Percentiles rank a stretch among this genome's conserved stretches.
phyloP scores from a whole-genome alignment of 2,329 filamentous ascomycete species.

The Diaporthe capsici region DNA sequence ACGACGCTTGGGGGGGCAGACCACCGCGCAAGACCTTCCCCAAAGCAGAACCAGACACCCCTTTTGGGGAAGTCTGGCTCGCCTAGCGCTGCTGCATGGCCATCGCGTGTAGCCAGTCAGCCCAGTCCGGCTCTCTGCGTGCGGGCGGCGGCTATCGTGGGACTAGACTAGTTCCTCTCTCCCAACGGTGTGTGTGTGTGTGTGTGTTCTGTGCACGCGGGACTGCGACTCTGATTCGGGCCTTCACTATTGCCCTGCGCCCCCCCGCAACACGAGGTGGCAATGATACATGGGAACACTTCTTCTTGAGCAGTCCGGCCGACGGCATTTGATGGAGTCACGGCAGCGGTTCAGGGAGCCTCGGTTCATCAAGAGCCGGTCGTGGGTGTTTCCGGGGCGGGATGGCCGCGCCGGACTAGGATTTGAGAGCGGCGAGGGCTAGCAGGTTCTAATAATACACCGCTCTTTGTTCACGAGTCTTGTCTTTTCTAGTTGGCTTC shows the following conservation, averaged over 20 bases:
- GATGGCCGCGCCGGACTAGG: neutral
- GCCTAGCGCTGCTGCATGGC: neutral
- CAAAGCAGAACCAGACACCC: neutral
- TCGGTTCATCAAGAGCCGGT: neutral
- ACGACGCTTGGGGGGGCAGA: neutral
- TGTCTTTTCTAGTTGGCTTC: neutral
- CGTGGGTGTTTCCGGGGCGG: neutral
- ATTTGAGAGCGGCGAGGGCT: neutral
- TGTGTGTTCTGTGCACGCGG: slow-evolving; percentile 18
- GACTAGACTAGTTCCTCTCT: neutral
- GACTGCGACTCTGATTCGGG: slow-evolving; percentile 9
- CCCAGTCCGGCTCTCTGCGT: neutral
- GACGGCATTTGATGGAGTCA: slow-evolving; percentile 5
- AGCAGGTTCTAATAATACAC: slow-evolving; percentile 21
- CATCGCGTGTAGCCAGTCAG: neutral
- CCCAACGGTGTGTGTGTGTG: neutral
- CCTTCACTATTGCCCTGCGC: neutral
- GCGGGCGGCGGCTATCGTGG: slow-evolving; percentile 24
- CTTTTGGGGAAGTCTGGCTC: slow-evolving; percentile 18
- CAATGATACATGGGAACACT: neutral
- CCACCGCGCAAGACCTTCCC: neutral
- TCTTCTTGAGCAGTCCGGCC: neutral
- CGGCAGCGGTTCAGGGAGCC: neutral
- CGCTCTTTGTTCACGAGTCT: slow-evolving; percentile 5
- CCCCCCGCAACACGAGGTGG: slow-evolving; percentile 20